Evolutionary conservation across 2,329 filamentous ascomycete genomes (phyloP).

Genomic region (Macrophomina phaseolina): DNA sequence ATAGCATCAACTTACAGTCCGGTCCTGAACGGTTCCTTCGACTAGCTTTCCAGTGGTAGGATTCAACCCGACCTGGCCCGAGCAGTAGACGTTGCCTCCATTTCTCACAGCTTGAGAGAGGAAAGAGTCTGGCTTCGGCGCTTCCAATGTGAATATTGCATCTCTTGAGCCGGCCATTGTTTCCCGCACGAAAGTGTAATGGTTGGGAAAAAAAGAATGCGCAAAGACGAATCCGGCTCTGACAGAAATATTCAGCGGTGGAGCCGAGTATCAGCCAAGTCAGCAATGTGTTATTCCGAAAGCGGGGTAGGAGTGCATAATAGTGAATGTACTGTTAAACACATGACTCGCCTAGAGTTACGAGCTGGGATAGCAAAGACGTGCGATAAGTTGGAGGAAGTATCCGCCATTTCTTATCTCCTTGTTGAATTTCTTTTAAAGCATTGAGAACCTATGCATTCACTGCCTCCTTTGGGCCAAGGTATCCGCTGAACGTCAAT

Average conservation of each 20-base stretch:
- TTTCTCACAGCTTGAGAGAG: constrained; percentile 12
- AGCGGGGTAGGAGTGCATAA: background rate
- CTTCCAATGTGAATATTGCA: background rate
- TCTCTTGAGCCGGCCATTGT: background rate
- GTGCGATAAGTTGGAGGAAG: too few species aligned
- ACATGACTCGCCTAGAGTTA: too few species aligned
- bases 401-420: too few species aligned
- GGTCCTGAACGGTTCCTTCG: background rate
- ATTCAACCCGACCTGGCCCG: constrained; percentile 7
- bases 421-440: too few species aligned
- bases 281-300: too few species aligned
- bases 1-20: background rate
- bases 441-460: too few species aligned
- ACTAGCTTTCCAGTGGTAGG: constrained; percentile 10
- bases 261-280: too few species aligned
- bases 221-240: background rate
- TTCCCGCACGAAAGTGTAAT: too few species aligned
- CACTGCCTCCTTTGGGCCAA: too few species aligned
- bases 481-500: too few species aligned
- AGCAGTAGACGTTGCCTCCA: constrained; percentile 9
- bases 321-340: background rate
- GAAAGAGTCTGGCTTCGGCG: constrained; percentile 33
- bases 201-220: background rate
- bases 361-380: too few species aligned
- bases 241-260: background rate